Evolutionary conservation across 23 red algal species (phyloP), one percentile per base, ranked within the genome.

Genomic region (Agarophyton chilense): DNA sequence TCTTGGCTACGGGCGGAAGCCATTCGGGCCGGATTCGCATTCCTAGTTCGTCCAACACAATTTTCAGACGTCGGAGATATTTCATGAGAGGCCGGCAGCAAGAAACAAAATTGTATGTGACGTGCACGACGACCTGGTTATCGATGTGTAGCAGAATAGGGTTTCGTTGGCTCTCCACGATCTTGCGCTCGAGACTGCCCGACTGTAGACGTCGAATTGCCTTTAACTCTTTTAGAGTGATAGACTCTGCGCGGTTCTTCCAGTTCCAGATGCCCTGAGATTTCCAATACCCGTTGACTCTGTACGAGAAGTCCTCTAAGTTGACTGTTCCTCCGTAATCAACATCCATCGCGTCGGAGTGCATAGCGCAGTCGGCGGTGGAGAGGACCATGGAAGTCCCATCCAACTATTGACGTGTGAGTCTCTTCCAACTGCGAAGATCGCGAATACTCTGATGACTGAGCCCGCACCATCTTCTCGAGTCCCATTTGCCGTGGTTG

Each of bases 231-330:
- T 64, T 22, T 17, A 51, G 57, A 41, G 4, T 52, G 41, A 86
- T 86, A 8, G 26, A n/a, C 36, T 86, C 0, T 0, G 47, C 82
- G 36, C 62, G 26, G 60, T 86, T 64, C 29, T 51, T 55, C 82
- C 82, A 86, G 82, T 41, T 74, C 82, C 82, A 86, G 5, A 74
- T 44, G 17, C 60, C 81, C 45, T 72, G 81, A 8, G 60, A 21
- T 22, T 51, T 0, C 18, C 0, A 52, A 26, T 33, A 0, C 0
- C 82, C 45, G 25, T 40, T 4, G 16, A 52, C 32, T 10, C 82
- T 43, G 10, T 63, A n/a, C 10, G n/a, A 10, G 11, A 73, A 16
- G 41, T 66, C 49, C n/a, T 86, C 64, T 2, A 18, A 0, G 36
- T 86, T 86, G 13, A 86, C 0, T 0, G 64, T 86, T 18, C 82